Evolutionary conservation across 2,329 filamentous ascomycete species (phyloP).

Genomic region (Colletotrichum sidae): DNA sequence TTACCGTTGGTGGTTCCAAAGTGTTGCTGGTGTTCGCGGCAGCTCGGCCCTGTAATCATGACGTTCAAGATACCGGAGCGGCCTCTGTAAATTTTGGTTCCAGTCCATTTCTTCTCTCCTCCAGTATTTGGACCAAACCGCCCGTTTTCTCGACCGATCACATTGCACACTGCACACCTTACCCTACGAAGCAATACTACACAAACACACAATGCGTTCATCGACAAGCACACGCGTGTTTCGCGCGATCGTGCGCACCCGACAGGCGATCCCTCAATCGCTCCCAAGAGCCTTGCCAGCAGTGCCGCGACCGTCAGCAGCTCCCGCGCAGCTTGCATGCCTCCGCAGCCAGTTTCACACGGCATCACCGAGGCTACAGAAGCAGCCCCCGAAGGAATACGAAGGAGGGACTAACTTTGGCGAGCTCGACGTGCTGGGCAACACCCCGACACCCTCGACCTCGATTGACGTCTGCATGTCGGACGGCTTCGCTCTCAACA

Average conservation of each 20-base stretch:
- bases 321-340: conserved; percentile 5
- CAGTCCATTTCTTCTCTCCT: not conserved
- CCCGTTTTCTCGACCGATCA: not conserved
- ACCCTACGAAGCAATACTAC: not conserved
- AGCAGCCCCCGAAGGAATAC: conserved; percentile 26
- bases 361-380: not conserved
- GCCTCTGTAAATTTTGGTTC: conserved; percentile 1
- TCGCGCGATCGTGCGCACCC: conserved; percentile 28
- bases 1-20: not conserved
- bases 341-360: conserved; percentile 27
- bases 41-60: conserved; percentile 31
- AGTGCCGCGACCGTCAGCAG: conserved; percentile 2
- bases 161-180: not conserved
- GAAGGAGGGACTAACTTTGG: conserved; percentile 71
- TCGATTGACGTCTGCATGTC: conserved; percentile 84
- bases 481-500: conserved; percentile 90
- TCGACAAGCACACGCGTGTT: conserved; percentile 18
- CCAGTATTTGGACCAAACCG: too few species aligned
- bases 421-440: conserved; percentile 82
- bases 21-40: not conserved
- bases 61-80: conserved; percentile 30
- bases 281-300: not conserved
- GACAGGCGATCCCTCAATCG: conserved; percentile 25
- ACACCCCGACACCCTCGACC: conserved; percentile 81
- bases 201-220: conserved; percentile 6